A percentile compares a stretch with the other conserved stretches of the same genome.
These are phyloP conservation scores for Nymphaea colorata DNA, from an alignment of 164 flowering plant genomes.

Conservation along the genomic window DNA sequence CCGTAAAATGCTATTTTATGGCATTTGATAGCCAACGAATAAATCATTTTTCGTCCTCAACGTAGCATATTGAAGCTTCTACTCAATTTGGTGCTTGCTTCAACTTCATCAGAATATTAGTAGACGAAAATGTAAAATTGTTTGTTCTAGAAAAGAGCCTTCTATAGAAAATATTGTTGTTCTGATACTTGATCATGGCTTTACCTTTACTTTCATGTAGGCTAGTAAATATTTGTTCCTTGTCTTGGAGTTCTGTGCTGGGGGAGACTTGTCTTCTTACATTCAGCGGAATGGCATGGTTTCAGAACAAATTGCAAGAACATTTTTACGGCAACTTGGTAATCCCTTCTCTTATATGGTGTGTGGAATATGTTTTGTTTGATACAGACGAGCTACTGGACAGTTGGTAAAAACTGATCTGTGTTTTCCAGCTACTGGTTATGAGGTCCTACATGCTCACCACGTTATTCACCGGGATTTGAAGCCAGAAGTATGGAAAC, in stretches of 20 bases:
- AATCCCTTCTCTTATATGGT: slow-evolving; percentile 6
- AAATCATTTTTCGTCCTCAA: no score
- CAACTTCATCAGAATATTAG: no score
- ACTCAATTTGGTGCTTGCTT: no score
- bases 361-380: not conserved
- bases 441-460: slow-evolving; percentile 36
- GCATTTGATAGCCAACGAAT: no score
- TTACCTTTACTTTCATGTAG: slow-evolving; percentile 15
- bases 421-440: slow-evolving; percentile 41
- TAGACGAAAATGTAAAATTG: no score
- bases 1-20: no score
- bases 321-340: slow-evolving; percentile 57
- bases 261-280: slow-evolving; percentile 49
- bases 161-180: no score
- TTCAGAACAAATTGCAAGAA: slow-evolving; percentile 33
- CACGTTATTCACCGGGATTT: slow-evolving; percentile 54
- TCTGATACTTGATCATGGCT: no score
- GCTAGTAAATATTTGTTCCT: slow-evolving; percentile 35
- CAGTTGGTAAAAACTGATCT: not conserved
- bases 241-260: slow-evolving; percentile 56
- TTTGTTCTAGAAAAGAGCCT: no score
- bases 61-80: no score
- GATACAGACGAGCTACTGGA: not conserved
- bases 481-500: slow-evolving; percentile 51
- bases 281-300: slow-evolving; percentile 47